Evolutionary conservation across 2,329 filamentous ascomycete genomes (phyloP).

Genomic region (Calonectria pseudoreteaudii): DNA sequence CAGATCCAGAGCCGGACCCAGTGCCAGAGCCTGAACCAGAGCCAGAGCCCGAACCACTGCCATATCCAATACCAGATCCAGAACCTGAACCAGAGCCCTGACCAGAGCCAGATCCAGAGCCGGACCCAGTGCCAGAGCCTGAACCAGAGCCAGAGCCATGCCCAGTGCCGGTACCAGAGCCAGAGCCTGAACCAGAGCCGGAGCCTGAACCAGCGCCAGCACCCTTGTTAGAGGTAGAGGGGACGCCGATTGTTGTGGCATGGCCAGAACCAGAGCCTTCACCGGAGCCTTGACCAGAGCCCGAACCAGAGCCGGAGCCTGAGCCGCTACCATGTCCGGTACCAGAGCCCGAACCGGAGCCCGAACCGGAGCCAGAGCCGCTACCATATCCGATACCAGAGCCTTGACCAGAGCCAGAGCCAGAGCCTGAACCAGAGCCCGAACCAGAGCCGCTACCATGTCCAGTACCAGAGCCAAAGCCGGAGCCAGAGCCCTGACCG

Average conservation of each 20-base stretch:
- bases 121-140: too few relatives aligned
- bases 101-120: too few relatives aligned
- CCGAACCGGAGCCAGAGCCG: not conserved
- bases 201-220: not conserved
- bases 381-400: not conserved
- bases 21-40: not conserved
- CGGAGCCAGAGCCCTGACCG: not conserved
- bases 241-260: not conserved
- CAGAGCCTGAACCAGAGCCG: not conserved
- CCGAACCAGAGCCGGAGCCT: not conserved
- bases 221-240: not conserved
- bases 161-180: not conserved
- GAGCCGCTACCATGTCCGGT: not conserved
- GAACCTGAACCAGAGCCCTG: not conserved
- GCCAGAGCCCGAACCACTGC: too few relatives aligned
- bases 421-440: not conserved
- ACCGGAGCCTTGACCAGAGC: not conserved
- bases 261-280: not conserved
- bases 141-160: not conserved
- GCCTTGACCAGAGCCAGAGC: constrained; percentile 30
- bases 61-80: too few relatives aligned
- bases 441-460: not conserved
- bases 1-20: too few relatives aligned
- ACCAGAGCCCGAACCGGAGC: not conserved
- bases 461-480: not conserved